Conservation (phyloP, 495 filamentous ascomycete species). For the Daldinia concentrica region DNA sequence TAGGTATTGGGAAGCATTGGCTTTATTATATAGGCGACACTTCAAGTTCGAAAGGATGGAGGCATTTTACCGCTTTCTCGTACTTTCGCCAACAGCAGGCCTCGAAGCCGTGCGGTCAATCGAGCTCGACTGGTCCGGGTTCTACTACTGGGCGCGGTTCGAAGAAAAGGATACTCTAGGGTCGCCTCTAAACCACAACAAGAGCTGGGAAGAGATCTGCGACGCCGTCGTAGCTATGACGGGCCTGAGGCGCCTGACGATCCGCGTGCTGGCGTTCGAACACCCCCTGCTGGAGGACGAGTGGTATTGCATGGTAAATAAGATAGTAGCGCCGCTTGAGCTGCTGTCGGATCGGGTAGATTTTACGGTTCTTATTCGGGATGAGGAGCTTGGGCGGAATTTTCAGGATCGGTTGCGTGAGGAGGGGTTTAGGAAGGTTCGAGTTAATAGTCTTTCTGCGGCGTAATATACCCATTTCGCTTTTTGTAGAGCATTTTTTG, state of each 20-base stretch:
- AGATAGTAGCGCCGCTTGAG: neutral
- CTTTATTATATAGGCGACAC: neutral
- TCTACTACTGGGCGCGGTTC: constrained; percentile 6
- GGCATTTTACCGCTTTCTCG: constrained; percentile 13
- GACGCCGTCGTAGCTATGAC: constrained; percentile 1
- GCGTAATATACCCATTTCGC: neutral
- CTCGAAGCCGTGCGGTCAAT: constrained; percentile 2
- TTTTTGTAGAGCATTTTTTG: too few relatives aligned
- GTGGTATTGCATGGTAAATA: neutral
- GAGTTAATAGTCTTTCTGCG: neutral
- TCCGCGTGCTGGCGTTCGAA: neutral
- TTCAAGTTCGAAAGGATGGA: constrained; percentile 16
- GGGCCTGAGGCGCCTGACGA: neutral
- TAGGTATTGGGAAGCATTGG: constrained; percentile 1
- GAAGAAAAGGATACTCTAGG: neutral
- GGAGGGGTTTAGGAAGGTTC: neutral
- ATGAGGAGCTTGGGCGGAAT: neutral
- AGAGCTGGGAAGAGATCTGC: constrained; percentile 20
- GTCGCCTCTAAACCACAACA: neutral
- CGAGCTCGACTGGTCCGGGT: constrained; percentile 4
- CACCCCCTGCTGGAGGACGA: neutral
- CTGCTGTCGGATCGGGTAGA: neutral
- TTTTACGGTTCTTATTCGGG: neutral
- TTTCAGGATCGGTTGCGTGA: neutral
- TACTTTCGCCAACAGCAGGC: neutral